A percentile compares a stretch with the other conserved stretches of the same genome.
Conservation (phyloP, 495 filamentous ascomycete genomes). For the Hypoxylon rickii region DNA sequence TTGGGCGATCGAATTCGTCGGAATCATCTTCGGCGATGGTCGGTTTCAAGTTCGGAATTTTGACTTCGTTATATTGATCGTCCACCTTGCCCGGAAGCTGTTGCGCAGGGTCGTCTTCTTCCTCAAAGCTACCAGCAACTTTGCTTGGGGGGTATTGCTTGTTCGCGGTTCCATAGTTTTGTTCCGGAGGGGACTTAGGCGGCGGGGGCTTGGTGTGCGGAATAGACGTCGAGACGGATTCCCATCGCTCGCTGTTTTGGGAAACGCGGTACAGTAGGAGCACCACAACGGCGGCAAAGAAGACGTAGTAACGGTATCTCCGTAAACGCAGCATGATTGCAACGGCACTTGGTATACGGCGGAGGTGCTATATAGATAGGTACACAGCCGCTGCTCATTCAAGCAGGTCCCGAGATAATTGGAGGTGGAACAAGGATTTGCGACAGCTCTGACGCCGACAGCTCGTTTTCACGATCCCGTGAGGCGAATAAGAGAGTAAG, state of each 20-base stretch:
- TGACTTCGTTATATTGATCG: constrained; percentile 28
- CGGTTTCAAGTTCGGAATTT: constrained; percentile 46
- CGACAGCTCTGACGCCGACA: constrained; percentile 8
- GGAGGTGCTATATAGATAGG: too few species aligned
- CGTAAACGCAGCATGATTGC: constrained; percentile 73
- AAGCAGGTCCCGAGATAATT: not conserved
- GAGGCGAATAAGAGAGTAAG: not conserved
- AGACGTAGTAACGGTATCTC: constrained; percentile 73
- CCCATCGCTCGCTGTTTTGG: constrained; percentile 52
- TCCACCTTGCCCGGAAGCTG: constrained; percentile 19
- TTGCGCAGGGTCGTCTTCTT: constrained; percentile 22
- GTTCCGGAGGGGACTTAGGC: constrained; percentile 31
- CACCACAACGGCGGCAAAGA: constrained; percentile 68
- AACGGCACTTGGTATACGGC: constrained; percentile 2
- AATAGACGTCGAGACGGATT: constrained; percentile 40
- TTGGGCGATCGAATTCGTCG: constrained; percentile 22
- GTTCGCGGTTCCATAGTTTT: constrained; percentile 15
- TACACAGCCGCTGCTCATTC: constrained; percentile 2
- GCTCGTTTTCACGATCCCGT: constrained; percentile 8
- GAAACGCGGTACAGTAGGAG: constrained; percentile 69
- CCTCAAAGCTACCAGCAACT: constrained; percentile 6
- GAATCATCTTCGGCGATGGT: constrained; percentile 19
- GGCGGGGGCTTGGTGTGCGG: constrained; percentile 19
- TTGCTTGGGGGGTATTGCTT: constrained; percentile 16
- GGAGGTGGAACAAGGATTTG: constrained; percentile 20